phyloP scores from a whole-genome alignment of 768 basidiomycete species.

The Xanthoconium stramineum region DNA sequence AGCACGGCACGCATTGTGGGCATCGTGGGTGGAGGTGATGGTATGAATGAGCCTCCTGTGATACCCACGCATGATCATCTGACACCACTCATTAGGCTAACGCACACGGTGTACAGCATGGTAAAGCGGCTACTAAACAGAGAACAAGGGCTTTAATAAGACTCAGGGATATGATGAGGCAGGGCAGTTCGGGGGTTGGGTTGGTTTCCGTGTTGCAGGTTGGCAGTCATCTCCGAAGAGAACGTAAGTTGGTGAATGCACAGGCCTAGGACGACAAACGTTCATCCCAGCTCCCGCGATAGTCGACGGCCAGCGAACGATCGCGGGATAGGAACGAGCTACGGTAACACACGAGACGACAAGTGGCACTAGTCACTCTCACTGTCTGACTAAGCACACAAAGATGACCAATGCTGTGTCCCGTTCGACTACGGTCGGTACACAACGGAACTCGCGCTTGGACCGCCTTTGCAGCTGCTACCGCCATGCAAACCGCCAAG shows the following conservation, averaged over 20 bases:
- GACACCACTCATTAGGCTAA: background rate
- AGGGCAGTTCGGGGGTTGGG: too few species aligned
- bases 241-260: background rate
- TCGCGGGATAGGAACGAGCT: background rate
- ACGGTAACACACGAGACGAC: too few species aligned
- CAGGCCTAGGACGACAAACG: background rate
- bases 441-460: constrained; percentile 4
- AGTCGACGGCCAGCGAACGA: background rate
- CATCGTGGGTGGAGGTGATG: constrained; percentile 3
- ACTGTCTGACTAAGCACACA: constrained; percentile 19
- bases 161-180: background rate
- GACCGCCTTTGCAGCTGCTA: constrained; percentile 1
- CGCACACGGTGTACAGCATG: background rate
- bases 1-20: constrained; percentile 71
- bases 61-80: background rate
- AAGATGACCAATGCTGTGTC: constrained; percentile 8
- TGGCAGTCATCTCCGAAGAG: constrained; percentile 3
- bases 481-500: constrained; percentile 15
- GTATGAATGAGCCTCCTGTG: background rate
- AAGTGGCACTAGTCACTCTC: too few species aligned
- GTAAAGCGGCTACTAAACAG: background rate
- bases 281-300: background rate
- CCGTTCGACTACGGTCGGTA: background rate
- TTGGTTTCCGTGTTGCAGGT: too few species aligned
- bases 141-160: background rate